Conservation (phyloP, 768 basidiomycete species). For the Lyophyllum decastes region DNA sequence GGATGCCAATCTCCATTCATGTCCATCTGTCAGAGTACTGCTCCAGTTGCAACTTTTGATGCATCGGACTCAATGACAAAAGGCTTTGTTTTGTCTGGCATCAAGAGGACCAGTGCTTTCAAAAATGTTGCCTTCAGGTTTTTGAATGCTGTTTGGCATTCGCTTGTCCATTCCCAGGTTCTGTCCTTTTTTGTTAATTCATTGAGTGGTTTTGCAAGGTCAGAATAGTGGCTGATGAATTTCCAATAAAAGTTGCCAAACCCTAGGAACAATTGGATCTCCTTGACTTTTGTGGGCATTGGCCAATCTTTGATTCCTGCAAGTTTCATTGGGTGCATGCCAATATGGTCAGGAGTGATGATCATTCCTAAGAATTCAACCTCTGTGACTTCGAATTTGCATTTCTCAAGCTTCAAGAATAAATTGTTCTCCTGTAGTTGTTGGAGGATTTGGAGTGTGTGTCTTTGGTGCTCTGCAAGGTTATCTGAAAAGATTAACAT, state of each 20-base stretch:
- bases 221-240: conserved; percentile 34
- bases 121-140: conserved; percentile 26
- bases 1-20: no score
- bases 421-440: conserved; percentile 26
- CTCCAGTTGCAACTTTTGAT: no score
- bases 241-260: conserved; percentile 39
- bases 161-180: conserved; percentile 26
- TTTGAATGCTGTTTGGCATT: conserved; percentile 26
- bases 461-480: conserved; percentile 18
- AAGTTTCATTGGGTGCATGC: conserved; percentile 41
- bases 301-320: conserved; percentile 39
- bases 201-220: conserved; percentile 28
- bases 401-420: conserved; percentile 37
- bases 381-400: conserved; percentile 23
- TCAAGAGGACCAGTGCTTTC: not conserved
- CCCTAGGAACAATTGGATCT: conserved; percentile 39
- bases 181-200: conserved; percentile 25
- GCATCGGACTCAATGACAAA: no score
- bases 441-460: conserved; percentile 20
- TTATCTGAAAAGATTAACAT: conserved; percentile 38
- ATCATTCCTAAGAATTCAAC: conserved; percentile 35
- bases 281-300: conserved; percentile 27
- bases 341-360: conserved; percentile 22
- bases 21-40: no score
- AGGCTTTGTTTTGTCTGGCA: no score